Percentiles rank a stretch among this genome's conserved stretches.
Conservation (phyloP, 768 basidiomycete species). For the Termitomyces eurrhizus region DNA sequence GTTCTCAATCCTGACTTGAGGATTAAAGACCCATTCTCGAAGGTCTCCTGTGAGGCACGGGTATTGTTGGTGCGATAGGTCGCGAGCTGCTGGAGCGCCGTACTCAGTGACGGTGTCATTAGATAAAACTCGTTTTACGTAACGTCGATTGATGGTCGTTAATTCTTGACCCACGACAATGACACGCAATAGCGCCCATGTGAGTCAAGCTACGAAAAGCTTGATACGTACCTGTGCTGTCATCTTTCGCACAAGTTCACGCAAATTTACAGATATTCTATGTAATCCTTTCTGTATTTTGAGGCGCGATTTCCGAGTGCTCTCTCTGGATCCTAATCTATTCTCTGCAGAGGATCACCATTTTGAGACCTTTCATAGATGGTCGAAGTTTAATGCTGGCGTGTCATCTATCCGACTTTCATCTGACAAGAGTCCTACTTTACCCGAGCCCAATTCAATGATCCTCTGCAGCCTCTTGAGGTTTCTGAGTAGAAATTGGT, state of each 20-base stretch:
- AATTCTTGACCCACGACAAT: slow-evolving; percentile 19
- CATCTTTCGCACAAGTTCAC: background rate
- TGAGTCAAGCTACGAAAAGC: too few species aligned
- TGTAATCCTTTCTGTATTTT: background rate
- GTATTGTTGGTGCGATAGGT: slow-evolving; percentile 48
- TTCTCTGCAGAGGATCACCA: too few species aligned
- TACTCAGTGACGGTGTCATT: slow-evolving; percentile 38
- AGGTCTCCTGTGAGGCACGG: slow-evolving; percentile 55
- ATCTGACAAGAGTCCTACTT: too few species aligned
- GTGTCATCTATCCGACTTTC: too few species aligned
- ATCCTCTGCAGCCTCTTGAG: too few species aligned
- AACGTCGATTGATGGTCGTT: background rate
- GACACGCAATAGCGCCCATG: too few species aligned
- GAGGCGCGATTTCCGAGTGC: background rate
- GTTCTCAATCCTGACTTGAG: slow-evolving; percentile 41
- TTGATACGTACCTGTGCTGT: too few species aligned
- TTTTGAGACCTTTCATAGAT: too few species aligned
- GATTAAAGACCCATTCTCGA: slow-evolving; percentile 48
- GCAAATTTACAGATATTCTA: background rate
- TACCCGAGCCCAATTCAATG: too few species aligned
- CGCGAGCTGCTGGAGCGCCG: slow-evolving; percentile 50
- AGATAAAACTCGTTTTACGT: slow-evolving; percentile 8
- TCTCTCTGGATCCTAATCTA: background rate
- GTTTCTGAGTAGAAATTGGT: too few species aligned
- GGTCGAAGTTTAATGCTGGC: too few species aligned